phyloP scores from a whole-genome alignment of 192 early-diverging fungal species.

The Rhizophagus sp. region DNA sequence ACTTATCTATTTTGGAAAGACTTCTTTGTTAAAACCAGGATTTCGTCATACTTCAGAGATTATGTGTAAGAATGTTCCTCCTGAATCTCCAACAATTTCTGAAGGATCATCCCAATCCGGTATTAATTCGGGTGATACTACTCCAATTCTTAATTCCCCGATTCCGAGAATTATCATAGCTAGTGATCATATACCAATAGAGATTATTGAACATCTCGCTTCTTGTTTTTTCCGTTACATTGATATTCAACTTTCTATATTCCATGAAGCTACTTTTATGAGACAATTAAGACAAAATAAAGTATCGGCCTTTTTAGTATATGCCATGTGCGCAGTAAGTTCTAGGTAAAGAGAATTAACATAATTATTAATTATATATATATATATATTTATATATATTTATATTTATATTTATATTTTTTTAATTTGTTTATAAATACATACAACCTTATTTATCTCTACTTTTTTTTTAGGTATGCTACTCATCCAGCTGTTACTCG shows the following conservation, averaged over 20 bases:
- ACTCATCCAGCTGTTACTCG: slow-evolving; percentile 44
- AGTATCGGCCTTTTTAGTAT: slow-evolving; percentile 48
- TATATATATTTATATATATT: too few relatives aligned
- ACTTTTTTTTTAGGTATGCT: slow-evolving; percentile 41
- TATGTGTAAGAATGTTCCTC: not conserved
- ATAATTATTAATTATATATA: too few relatives aligned
- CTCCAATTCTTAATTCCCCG: not conserved
- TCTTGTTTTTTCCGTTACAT: slow-evolving; percentile 50
- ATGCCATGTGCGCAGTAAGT: slow-evolving; percentile 44
- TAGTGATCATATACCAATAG: slow-evolving; percentile 35
- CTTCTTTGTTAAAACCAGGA: not conserved
- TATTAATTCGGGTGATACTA: not conserved
- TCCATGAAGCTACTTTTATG: slow-evolving; percentile 51
- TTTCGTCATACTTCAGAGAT: not conserved
- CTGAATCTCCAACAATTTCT: not conserved
- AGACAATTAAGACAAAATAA: slow-evolving; percentile 44
- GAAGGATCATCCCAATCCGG: not conserved
- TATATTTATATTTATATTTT: too few relatives aligned
- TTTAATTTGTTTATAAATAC: too few relatives aligned
- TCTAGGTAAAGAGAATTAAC: slow-evolving; percentile 39
- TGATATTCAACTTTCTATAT: slow-evolving; percentile 47
- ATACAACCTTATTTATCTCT: too few relatives aligned
- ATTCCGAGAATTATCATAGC: not conserved
- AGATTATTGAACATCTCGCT: slow-evolving; percentile 53
- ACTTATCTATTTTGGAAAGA: not conserved